phyloP scores from a whole-genome alignment of 2,329 filamentous ascomycete species.

The Fusarium sp. region DNA sequence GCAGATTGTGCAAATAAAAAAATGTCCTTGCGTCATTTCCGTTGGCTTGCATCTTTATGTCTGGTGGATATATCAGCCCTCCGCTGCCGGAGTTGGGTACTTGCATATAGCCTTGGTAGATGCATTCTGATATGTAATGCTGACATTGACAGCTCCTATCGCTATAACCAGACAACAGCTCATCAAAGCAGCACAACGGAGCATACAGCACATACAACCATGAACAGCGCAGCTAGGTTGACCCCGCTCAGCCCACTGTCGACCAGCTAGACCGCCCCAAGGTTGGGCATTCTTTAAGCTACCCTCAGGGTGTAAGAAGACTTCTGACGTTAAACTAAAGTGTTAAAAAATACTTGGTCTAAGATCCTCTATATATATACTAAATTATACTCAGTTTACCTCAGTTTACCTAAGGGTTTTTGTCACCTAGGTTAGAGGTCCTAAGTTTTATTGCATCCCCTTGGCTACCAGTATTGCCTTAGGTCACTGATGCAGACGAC shows the following conservation, averaged over 20 bases:
- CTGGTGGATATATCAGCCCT: background rate
- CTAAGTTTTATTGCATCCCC: no score
- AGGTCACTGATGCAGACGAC: slow-evolving; percentile 6
- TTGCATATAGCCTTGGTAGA: slow-evolving; percentile 2
- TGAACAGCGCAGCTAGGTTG: slow-evolving; percentile 25
- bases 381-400: no score
- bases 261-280: slow-evolving; percentile 26
- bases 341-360: no score
- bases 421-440: no score
- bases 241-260: slow-evolving; percentile 24
- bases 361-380: no score
- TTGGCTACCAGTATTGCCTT: background rate
- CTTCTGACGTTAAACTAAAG: no score
- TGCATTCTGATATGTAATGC: slow-evolving; percentile 10
- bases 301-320: no score
- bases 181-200: slow-evolving; percentile 6
- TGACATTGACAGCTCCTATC: slow-evolving; percentile 8
- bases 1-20: slow-evolving; percentile 8
- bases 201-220: slow-evolving; percentile 14
- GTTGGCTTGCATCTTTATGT: slow-evolving; percentile 4
- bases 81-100: slow-evolving; percentile 23
- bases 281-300: slow-evolving; percentile 28
- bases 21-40: slow-evolving; percentile 43
- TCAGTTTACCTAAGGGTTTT: no score
- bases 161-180: slow-evolving; percentile 18